phyloP scores from a whole-genome alignment of 2,329 filamentous ascomycete genomes.

The Alternaria brassicicola region DNA sequence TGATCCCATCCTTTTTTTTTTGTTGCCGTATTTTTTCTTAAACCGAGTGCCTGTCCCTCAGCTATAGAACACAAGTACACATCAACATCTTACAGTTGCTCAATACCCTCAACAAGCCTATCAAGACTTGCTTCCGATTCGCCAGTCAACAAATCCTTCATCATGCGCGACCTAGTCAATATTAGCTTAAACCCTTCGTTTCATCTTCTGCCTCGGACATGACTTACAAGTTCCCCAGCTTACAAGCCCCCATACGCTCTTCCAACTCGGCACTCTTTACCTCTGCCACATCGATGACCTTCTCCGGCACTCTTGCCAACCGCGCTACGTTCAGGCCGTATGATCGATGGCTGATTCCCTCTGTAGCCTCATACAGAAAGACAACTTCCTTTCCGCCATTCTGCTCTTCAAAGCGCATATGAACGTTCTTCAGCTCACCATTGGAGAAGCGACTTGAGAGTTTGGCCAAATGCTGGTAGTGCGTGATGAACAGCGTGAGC shows the following conservation, averaged over 20 bases:
- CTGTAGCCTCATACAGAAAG: slow-evolving; percentile 90
- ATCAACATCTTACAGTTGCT: slow-evolving; percentile 12
- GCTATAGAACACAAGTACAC: not conserved
- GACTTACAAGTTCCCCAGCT: slow-evolving; percentile 44
- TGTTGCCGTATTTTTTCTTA: too few species aligned
- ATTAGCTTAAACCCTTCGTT: slow-evolving; percentile 20
- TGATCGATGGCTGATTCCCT: slow-evolving; percentile 89
- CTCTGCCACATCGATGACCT: slow-evolving; percentile 79
- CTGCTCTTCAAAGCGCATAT: slow-evolving; percentile 78
- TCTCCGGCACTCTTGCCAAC: slow-evolving; percentile 78
- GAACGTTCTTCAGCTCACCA: slow-evolving; percentile 79
- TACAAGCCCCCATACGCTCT: slow-evolving; percentile 56
- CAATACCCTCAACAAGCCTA: slow-evolving; percentile 20
- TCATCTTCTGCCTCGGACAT: slow-evolving; percentile 11
- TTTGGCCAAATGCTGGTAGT: slow-evolving; percentile 87
- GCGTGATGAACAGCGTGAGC: slow-evolving; percentile 93
- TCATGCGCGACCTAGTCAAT: slow-evolving; percentile 26
- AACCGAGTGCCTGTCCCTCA: not conserved
- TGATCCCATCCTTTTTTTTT: not conserved
- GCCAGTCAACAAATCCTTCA: slow-evolving; percentile 33
- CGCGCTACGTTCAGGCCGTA: slow-evolving; percentile 94
- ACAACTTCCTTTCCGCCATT: slow-evolving; percentile 75
- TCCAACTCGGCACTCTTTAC: slow-evolving; percentile 82
- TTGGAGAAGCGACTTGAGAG: slow-evolving; percentile 71
- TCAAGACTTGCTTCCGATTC: slow-evolving; percentile 25